phyloP scores from a whole-genome alignment of 306 rosid genomes.

The Vigna unguiculata region DNA sequence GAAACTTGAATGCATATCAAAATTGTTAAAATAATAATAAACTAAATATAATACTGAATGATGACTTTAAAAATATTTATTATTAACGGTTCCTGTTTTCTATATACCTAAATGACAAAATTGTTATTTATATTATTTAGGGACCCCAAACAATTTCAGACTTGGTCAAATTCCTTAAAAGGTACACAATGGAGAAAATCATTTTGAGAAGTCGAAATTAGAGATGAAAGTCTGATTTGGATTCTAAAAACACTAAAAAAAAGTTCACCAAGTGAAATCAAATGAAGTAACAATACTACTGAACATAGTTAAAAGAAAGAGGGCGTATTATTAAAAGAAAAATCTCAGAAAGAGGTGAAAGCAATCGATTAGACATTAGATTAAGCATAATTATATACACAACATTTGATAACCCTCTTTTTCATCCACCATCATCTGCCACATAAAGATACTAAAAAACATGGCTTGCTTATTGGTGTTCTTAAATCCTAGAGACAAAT shows the following conservation, averaged over 20 bases:
- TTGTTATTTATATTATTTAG: too few species aligned
- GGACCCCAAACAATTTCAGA: too few species aligned
- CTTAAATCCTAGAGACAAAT: neutral
- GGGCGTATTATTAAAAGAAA: neutral
- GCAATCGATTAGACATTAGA: neutral
- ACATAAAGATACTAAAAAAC: neutral
- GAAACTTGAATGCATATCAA: too few species aligned
- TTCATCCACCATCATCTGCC: neutral
- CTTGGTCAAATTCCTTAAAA: too few species aligned
- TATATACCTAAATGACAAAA: too few species aligned
- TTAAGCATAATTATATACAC: slow-evolving; percentile 30
- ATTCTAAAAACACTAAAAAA: neutral
- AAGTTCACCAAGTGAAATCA: neutral
- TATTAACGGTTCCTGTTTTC: too few species aligned
- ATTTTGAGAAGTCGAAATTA: neutral
- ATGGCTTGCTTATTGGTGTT: neutral
- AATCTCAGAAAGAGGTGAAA: neutral
- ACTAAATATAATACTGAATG: too few species aligned
- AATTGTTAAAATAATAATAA: too few species aligned
- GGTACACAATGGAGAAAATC: too few species aligned
- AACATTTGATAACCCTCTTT: slow-evolving; percentile 1
- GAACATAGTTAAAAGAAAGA: neutral
- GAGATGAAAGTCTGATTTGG: neutral
- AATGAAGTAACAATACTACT: neutral
- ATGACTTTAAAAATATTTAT: too few species aligned